phyloP scores from a whole-genome alignment of 345 rosid species.

The Cardamine occulta region DNA sequence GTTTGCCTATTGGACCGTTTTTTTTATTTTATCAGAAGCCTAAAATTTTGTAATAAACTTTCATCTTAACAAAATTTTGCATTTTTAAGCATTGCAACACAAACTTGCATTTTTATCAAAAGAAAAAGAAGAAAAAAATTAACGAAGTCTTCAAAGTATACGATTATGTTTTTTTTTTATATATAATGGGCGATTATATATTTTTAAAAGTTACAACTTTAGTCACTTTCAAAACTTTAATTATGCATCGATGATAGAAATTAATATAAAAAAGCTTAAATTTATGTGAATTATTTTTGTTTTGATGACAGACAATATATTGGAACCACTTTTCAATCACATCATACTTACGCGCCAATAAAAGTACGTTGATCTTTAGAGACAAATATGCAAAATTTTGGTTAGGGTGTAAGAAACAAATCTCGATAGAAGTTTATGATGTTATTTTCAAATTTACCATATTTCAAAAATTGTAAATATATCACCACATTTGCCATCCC shows the following conservation, averaged over 20 bases:
- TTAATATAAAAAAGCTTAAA: background rate
- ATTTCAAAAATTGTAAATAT: too few species aligned
- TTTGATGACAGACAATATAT: background rate
- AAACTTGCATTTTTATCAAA: too few species aligned
- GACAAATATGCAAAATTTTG: background rate
- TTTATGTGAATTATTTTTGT: background rate
- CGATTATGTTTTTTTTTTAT: background rate
- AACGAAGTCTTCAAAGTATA: slow-evolving; percentile 1
- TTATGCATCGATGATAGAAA: background rate
- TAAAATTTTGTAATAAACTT: too few species aligned
- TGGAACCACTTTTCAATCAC: background rate
- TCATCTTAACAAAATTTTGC: too few species aligned
- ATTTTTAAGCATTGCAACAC: too few species aligned
- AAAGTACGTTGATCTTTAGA: background rate
- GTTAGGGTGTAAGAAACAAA: background rate
- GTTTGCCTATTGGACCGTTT: too few species aligned
- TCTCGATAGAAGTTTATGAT: background rate
- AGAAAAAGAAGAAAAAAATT: too few species aligned
- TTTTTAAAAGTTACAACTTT: background rate
- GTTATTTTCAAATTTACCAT: background rate
- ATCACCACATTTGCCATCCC: background rate
- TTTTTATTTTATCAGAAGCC: too few species aligned
- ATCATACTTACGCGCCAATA: background rate
- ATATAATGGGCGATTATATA: background rate
- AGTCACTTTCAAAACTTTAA: background rate